Evolutionary conservation across 2,329 filamentous ascomycete genomes (phyloP).

Genomic region (Penicillium fuscoglaucum): DNA sequence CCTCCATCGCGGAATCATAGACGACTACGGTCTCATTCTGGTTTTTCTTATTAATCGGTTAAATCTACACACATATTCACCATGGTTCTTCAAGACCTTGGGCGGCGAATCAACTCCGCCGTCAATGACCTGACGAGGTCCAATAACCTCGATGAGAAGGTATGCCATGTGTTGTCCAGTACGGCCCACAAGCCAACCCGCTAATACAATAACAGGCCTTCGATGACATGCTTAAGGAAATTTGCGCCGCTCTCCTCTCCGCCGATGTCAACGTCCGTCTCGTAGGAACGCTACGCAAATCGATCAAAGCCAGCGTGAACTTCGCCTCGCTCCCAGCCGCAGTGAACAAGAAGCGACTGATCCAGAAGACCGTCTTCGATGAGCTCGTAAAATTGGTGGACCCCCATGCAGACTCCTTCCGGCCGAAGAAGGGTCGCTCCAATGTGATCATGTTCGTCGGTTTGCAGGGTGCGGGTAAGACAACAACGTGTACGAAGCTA

Average conservation of each 20-base stretch:
- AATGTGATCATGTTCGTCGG: constrained; percentile 99
- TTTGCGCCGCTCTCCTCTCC: constrained; percentile 90
- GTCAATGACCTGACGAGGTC: constrained; percentile 90
- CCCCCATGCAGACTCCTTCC: constrained; percentile 91
- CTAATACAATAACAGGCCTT: constrained; percentile 65
- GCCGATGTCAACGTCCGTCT: constrained; percentile 97
- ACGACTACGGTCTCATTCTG: constrained; percentile 4
- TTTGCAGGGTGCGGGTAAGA: constrained; percentile 95
- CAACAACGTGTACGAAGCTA: constrained; percentile 95
- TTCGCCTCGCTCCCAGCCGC: constrained; percentile 88
- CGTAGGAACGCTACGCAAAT: constrained; percentile 86
- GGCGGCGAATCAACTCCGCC: constrained; percentile 96
- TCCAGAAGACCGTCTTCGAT: constrained; percentile 97
- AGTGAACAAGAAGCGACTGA: constrained; percentile 97
- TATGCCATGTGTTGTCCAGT: constrained; percentile 34
- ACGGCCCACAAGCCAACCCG: constrained; percentile 1
- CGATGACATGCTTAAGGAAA: constrained; percentile 97
- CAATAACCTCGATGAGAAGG: constrained; percentile 95
- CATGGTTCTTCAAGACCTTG: constrained; percentile 99
- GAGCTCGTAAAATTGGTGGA: constrained; percentile 95
- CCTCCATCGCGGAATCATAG: constrained; percentile 13
- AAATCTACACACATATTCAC: constrained; percentile 23
- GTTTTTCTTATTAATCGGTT: constrained; percentile 9
- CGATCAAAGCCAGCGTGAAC: constrained; percentile 86
- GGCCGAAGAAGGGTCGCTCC: constrained; percentile 90